These are phyloP conservation scores for Exsudoporus frostii DNA, from an alignment of 768 basidiomycete species.

Conservation along the genomic window DNA sequence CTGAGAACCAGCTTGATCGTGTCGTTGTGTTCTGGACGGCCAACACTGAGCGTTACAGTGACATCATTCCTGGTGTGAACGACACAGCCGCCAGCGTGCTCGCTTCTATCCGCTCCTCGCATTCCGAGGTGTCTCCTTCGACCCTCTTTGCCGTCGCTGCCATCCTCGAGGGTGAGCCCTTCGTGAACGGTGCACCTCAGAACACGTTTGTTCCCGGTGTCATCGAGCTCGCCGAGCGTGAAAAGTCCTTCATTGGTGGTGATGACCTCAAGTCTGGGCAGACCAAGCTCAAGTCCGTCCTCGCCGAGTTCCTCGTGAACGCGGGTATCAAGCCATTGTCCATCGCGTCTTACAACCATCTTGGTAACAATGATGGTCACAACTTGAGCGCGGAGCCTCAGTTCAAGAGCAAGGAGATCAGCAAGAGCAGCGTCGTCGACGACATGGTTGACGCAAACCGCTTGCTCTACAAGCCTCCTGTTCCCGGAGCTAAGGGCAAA, in stretches of 20 bases:
- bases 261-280: conserved; percentile 98
- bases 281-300: conserved; percentile 94
- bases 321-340: conserved; percentile 97
- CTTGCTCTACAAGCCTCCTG: conserved; percentile 84
- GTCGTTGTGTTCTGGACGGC: conserved; percentile 98
- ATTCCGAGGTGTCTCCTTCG: conserved; percentile 94
- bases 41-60: conserved; percentile 97
- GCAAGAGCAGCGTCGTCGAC: conserved; percentile 94
- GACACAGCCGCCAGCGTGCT: conserved; percentile 90
- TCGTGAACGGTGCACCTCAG: conserved; percentile 97
- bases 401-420: conserved; percentile 98
- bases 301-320: conserved; percentile 98
- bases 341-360: conserved; percentile 97
- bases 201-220: conserved; percentile 98
- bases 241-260: conserved; percentile 91
- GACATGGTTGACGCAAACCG: conserved; percentile 96
- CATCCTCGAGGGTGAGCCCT: conserved; percentile 92
- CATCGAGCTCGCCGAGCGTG: conserved; percentile 86
- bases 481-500: conserved; percentile 49
- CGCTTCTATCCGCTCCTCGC: conserved; percentile 74
- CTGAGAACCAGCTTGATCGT: conserved; percentile 75
- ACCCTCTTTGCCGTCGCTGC: conserved; percentile 94
- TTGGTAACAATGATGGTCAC: conserved; percentile 96
- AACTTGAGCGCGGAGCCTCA: conserved; percentile 88
- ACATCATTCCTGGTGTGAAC: conserved; percentile 91